Conservation (phyloP, 1,139 yeast genomes). For the Candida anutae region DNA sequence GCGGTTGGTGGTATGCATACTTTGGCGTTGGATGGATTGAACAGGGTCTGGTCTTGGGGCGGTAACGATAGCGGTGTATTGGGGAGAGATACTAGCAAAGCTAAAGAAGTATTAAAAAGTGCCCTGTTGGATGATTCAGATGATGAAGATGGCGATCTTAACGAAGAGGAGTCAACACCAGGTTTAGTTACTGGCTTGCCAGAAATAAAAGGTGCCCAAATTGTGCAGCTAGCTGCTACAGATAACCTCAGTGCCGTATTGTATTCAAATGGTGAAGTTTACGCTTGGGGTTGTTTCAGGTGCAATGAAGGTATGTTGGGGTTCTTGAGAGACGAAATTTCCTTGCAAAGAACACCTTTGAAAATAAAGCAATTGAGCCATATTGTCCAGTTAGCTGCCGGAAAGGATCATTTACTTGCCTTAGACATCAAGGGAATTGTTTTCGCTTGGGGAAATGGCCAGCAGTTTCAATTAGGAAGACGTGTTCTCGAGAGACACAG, state of each 20-base stretch:
- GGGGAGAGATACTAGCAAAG: slow-evolving; percentile 77
- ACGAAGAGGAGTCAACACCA: slow-evolving; percentile 86
- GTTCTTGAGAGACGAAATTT: slow-evolving; percentile 53
- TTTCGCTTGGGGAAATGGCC: slow-evolving; percentile 97
- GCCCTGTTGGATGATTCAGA: slow-evolving; percentile 64
- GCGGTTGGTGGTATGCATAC: slow-evolving; percentile 97
- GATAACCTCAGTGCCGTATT: slow-evolving; percentile 84
- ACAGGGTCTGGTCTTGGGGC: slow-evolving; percentile 95
- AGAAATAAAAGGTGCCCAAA: slow-evolving; percentile 20
- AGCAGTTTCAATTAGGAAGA: slow-evolving; percentile 85
- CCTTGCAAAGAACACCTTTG: slow-evolving; percentile 60
- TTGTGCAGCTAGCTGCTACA: slow-evolving; percentile 85
- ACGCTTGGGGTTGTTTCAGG: slow-evolving; percentile 97
- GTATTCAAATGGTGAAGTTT: slow-evolving; percentile 76
- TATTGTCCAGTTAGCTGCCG: slow-evolving; percentile 81
- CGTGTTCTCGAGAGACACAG: slow-evolving; percentile 72
- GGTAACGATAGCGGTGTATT: slow-evolving; percentile 86
- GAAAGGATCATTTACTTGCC: slow-evolving; percentile 87
- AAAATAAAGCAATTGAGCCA: slow-evolving; percentile 56
- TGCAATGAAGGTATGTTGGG: slow-evolving; percentile 89
- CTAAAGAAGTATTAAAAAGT: slow-evolving; percentile 54
- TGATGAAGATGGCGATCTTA: slow-evolving; percentile 76
- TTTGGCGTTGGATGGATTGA: slow-evolving; percentile 67
- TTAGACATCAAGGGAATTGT: slow-evolving; percentile 81
- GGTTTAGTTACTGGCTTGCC: slow-evolving; percentile 66